These are phyloP conservation scores for Penicillium parvum DNA, from an alignment of 495 filamentous ascomycete genomes.

Conservation along the genomic window DNA sequence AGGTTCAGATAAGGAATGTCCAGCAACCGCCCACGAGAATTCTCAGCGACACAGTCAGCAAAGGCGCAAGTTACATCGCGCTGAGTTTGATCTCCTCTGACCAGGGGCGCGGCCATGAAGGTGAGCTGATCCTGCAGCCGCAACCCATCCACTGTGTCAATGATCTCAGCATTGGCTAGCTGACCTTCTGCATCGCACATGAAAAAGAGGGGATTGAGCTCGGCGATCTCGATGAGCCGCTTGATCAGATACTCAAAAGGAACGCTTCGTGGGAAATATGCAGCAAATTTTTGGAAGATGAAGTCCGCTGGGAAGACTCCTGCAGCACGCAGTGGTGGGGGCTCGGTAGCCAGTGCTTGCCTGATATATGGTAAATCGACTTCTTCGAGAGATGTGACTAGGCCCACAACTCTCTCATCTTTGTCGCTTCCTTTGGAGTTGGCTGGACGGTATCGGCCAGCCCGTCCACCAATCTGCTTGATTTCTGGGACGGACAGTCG, in stretches of 20 bases:
- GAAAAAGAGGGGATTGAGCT: constrained; percentile 62
- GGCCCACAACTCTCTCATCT: constrained; percentile 48
- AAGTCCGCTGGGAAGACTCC: constrained; percentile 65
- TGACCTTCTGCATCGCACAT: constrained; percentile 58
- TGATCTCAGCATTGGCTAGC: constrained; percentile 61
- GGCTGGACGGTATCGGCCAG: constrained; percentile 82
- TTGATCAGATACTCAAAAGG: constrained; percentile 74
- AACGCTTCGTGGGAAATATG: constrained; percentile 70
- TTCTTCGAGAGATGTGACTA: constrained; percentile 75
- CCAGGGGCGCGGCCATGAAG: constrained; percentile 66
- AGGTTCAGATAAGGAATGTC: constrained; percentile 61
- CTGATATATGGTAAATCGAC: constrained; percentile 61
- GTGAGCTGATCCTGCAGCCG: constrained; percentile 66
- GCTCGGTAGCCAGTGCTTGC: constrained; percentile 56
- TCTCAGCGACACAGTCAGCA: constrained; percentile 62
- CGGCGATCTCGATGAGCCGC: constrained; percentile 61
- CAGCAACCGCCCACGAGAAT: constrained; percentile 57
- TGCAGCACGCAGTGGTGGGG: constrained; percentile 64
- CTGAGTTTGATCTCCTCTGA: constrained; percentile 14
- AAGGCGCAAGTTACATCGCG: constrained; percentile 50
- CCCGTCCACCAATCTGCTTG: constrained; percentile 93
- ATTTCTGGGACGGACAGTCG: constrained; percentile 67
- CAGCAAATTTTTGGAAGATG: constrained; percentile 65
- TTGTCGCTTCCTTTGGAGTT: constrained; percentile 30
- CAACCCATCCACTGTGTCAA: constrained; percentile 61